Evolutionary conservation across 768 basidiomycete genomes (phyloP).

Genomic region (Pleurotus cornucopiae): DNA sequence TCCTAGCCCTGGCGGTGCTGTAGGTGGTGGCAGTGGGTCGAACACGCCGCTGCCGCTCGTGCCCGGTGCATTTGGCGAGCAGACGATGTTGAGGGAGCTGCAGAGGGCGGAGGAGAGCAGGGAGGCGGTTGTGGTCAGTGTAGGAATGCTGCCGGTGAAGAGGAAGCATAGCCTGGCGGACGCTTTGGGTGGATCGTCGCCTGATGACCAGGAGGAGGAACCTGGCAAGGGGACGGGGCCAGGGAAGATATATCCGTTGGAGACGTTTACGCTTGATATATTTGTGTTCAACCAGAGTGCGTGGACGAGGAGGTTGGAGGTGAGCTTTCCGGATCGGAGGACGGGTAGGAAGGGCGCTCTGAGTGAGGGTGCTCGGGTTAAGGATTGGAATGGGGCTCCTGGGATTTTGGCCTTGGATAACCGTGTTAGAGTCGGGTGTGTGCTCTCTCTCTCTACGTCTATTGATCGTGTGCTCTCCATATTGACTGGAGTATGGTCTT

Average conservation of each 20-base stretch:
- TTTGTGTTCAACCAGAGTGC: conserved; percentile 83
- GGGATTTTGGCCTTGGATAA: conserved; percentile 77
- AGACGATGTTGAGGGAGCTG: conserved; percentile 25
- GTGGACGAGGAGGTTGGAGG: conserved; percentile 74
- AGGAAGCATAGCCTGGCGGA: background rate
- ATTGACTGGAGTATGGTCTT: conserved; percentile 5
- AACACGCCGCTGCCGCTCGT: conserved; percentile 57
- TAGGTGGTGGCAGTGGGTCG: conserved; percentile 26
- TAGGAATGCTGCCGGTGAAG: conserved; percentile 42
- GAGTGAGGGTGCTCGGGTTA: conserved; percentile 21
- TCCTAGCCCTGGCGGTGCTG: background rate
- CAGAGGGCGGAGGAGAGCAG: conserved; percentile 31
- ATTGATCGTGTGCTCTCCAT: conserved; percentile 1
- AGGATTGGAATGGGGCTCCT: conserved; percentile 33
- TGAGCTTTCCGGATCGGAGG: conserved; percentile 59
- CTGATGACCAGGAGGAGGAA: conserved; percentile 15
- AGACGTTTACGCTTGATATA: conserved; percentile 77
- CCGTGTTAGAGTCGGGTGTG: conserved; percentile 76
- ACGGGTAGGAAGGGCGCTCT: conserved; percentile 36
- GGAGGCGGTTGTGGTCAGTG: conserved; percentile 67
- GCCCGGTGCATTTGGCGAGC: conserved; percentile 37
- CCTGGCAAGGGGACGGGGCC: conserved; percentile 11
- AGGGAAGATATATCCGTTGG: conserved; percentile 65
- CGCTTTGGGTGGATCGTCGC: conserved; percentile 9
- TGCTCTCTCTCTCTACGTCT: conserved; percentile 11